These are phyloP conservation scores for Penicillium glabrum DNA, from an alignment of 2,329 filamentous ascomycete species.

Conservation along the genomic window DNA sequence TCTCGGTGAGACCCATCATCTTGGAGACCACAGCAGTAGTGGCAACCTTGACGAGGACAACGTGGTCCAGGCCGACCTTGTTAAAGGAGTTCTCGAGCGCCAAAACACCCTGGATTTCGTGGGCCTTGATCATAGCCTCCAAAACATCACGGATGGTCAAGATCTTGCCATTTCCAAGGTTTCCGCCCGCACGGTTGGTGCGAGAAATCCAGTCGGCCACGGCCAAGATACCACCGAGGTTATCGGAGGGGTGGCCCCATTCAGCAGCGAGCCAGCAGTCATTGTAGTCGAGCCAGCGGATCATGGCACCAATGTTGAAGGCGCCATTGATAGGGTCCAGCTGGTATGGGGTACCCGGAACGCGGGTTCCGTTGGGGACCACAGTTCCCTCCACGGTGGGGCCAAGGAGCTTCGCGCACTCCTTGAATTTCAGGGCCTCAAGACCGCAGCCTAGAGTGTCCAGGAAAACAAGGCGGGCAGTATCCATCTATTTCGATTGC, in stretches of 20 bases:
- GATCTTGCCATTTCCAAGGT: slow-evolving; percentile 69
- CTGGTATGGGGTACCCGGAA: slow-evolving; percentile 89
- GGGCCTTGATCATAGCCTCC: slow-evolving; percentile 98
- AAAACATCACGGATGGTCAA: slow-evolving; percentile 88
- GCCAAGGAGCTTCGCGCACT: slow-evolving; percentile 92
- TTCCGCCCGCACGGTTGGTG: slow-evolving; percentile 84
- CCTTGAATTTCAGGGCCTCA: slow-evolving; percentile 90
- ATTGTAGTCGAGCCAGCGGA: slow-evolving; percentile 99
- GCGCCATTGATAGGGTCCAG: slow-evolving; percentile 93
- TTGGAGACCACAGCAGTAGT: slow-evolving; percentile 92
- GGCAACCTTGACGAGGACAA: slow-evolving; percentile 96
- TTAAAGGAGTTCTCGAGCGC: slow-evolving; percentile 98
- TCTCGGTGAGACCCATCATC: slow-evolving; percentile 85
- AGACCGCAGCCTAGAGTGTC: slow-evolving; percentile 96
- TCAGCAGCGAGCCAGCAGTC: slow-evolving; percentile 99
- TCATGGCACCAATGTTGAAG: slow-evolving; percentile 99
- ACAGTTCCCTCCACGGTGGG: slow-evolving; percentile 86
- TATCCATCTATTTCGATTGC: slow-evolving; percentile 66
- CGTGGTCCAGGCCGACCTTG: slow-evolving; percentile 96
- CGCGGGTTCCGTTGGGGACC: slow-evolving; percentile 87
- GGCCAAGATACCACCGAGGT: slow-evolving; percentile 92
- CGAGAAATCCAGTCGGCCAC: slow-evolving; percentile 97
- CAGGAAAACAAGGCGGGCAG: slow-evolving; percentile 92
- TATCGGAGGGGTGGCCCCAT: slow-evolving; percentile 98
- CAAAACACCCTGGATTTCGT: slow-evolving; percentile 97